Evolutionary conservation across 1,139 yeast species (phyloP), one percentile per base, ranked within the genome.

Genomic region (Debaryomyces robertsiae): DNA sequence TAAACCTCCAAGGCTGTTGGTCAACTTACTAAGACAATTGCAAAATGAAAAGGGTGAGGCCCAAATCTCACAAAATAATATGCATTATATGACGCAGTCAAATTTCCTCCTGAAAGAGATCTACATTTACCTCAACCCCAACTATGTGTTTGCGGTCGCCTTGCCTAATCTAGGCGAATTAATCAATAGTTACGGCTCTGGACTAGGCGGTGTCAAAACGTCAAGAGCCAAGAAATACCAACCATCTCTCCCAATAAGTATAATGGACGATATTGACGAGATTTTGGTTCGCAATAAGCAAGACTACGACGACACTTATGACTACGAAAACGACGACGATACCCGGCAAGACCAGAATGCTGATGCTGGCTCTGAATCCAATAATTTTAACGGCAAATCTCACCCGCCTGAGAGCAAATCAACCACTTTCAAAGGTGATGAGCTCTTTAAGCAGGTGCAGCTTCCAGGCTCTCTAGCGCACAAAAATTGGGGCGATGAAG

Each of bases 221-320:
- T 64, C 67, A 32, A 60, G 73, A 38, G 70, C 81, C 24, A 66
- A 67, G 46, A 65, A 77, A 43, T 81, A 68, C 52, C 85, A 81
- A 54, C 93, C 94, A 2, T 65, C 77, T 16, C 61, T 85, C 40
- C 87, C 90, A 0, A 62, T 79, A 22, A 72, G 69, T 5, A 63
- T 84, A 3, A 62, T 79, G 43, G 94, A 85, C 55, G 79, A 74
- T 36, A 63, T 84, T 27, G 90, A 82, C 49, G 85, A 81, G 33
- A 70, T 83, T 4, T 49, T 70, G 36, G 52, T 64, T 7, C 61
- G 52, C 34, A 71, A 72, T 47, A 62, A 57, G 36, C 60, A 58
- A 32, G 50, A 53, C 25, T 45, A 58, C 30, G 65, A 67, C 42
- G 73, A 67, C 22, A 65, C 72, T 9, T 69, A 53, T 44, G 73